Evolutionary conservation across 2,329 filamentous ascomycete genomes (phyloP).

Genomic region (Penicillium nordicum): DNA sequence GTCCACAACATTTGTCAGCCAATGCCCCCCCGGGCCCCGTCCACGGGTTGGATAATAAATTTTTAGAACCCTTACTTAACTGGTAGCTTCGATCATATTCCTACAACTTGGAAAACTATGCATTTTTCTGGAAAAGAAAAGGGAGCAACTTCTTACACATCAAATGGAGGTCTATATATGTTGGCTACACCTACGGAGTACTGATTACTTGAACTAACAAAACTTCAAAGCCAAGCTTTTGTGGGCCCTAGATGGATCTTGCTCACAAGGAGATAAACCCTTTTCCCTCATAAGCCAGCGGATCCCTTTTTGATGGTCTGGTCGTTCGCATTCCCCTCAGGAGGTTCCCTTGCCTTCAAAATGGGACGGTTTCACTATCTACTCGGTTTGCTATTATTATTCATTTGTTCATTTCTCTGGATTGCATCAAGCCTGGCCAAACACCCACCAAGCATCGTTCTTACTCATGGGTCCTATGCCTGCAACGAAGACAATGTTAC

Average conservation of each 20-base stretch:
- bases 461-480: background rate
- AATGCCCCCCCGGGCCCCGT: background rate
- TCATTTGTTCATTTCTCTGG: slow-evolving; percentile 7
- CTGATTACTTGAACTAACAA: background rate
- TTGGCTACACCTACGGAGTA: background rate
- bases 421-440: background rate
- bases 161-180: background rate
- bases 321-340: background rate
- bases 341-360: background rate
- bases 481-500: background rate
- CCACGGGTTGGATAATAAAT: no score
- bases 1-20: background rate
- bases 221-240: background rate
- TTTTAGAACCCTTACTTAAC: background rate
- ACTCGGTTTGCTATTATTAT: slow-evolving; percentile 5
- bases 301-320: background rate
- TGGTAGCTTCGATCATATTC: no score
- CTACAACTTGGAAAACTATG: no score
- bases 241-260: background rate
- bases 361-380: slow-evolving; percentile 11
- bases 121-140: background rate
- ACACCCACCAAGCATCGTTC: background rate
- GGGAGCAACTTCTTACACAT: background rate
- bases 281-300: background rate
- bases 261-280: background rate